These are phyloP conservation scores for Clohesyomyces aquaticus DNA, from an alignment of 495 filamentous ascomycete genomes.

Conservation along the genomic window DNA sequence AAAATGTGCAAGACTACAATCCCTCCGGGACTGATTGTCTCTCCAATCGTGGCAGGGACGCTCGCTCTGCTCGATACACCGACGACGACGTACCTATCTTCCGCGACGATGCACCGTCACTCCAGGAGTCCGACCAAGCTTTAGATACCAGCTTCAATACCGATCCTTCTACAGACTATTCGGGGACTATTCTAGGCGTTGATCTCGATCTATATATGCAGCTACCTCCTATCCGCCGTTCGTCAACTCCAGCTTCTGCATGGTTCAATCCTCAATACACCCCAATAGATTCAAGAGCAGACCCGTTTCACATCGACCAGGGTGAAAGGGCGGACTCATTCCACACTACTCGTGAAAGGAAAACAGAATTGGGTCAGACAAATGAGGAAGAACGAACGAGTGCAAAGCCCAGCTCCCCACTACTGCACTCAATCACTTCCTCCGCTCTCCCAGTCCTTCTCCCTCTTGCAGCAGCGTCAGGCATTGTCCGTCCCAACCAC, in stretches of 20 bases:
- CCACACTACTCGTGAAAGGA: too few relatives aligned
- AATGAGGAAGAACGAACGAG: too few relatives aligned
- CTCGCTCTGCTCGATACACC: conserved; percentile 12
- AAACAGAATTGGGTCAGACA: too few relatives aligned
- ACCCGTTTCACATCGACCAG: too few relatives aligned
- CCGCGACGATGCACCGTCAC: conserved; percentile 25
- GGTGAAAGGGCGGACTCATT: too few relatives aligned
- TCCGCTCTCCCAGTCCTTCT: conserved; percentile 36
- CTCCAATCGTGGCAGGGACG: conserved; percentile 22
- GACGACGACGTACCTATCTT: conserved; percentile 15
- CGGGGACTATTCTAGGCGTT: conserved; percentile 26
- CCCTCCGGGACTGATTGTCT: neutral
- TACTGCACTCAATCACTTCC: conserved; percentile 29
- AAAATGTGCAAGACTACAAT: neutral
- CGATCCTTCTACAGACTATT: conserved; percentile 25
- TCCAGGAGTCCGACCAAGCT: conserved; percentile 20
- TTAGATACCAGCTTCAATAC: conserved; percentile 27
- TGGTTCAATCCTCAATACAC: conserved; percentile 9
- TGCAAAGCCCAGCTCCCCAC: neutral
- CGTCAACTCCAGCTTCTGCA: conserved; percentile 5
- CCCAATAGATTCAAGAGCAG: too few relatives aligned
- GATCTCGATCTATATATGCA: conserved; percentile 33
- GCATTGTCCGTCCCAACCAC: conserved; percentile 25
- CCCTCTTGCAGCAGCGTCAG: conserved; percentile 31
- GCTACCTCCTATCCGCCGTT: conserved; percentile 4